Conservation (phyloP, 2,329 filamentous ascomycete species). For the Trichoderma arundinaceum region DNA sequence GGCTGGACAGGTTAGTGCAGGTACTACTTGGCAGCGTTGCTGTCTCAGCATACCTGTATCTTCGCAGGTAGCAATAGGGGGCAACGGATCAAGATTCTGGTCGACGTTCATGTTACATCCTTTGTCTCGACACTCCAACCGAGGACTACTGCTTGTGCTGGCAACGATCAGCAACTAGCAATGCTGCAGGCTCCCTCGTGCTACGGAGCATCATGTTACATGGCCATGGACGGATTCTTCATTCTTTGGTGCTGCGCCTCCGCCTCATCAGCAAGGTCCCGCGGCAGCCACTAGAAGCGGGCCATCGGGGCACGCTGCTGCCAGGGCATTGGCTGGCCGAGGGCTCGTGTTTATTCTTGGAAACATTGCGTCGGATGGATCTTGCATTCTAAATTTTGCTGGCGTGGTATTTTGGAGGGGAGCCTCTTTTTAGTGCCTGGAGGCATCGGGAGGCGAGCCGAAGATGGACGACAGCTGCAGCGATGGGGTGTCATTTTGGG, state of each 20-base stretch:
- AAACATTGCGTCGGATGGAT: not conserved
- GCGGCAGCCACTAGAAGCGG: constrained; percentile 27
- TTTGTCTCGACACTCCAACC: not conserved
- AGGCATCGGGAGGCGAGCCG: too few relatives aligned
- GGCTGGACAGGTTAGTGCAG: not conserved
- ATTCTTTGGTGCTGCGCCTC: constrained; percentile 22
- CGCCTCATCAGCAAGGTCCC: constrained; percentile 19
- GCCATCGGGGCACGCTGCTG: constrained; percentile 21
- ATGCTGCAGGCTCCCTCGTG: too few relatives aligned
- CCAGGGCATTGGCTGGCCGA: constrained; percentile 25
- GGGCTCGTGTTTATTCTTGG: constrained; percentile 27
- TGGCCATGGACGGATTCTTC: not conserved
- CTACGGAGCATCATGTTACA: not conserved
- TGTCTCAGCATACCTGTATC: not conserved
- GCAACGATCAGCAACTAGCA: not conserved
- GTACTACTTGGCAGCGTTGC: not conserved
- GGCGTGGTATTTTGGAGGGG: not conserved
- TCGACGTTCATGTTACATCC: not conserved
- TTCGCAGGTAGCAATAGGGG: not conserved
- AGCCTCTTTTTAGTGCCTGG: not conserved
- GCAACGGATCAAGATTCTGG: not conserved
- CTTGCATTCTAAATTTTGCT: not conserved
- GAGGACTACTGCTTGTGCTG: too few relatives aligned
- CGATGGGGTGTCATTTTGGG: too few relatives aligned
- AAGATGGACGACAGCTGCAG: too few relatives aligned